Base-by-base conservation (phyloP, 495 filamentous ascomycete species). In the Cercophora sp. region DNA sequence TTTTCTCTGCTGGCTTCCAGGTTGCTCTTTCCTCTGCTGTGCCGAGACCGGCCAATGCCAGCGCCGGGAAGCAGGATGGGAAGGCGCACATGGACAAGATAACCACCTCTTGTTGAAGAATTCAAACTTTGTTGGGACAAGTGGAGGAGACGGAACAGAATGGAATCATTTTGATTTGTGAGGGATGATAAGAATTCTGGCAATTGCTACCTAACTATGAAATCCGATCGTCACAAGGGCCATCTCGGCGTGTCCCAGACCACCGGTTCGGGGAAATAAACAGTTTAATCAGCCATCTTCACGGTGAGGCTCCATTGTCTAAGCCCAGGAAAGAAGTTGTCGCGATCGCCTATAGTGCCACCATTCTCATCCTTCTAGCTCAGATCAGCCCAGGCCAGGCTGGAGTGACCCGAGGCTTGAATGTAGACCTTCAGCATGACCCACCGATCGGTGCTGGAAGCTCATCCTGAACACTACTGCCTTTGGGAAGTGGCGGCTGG, bases 241-340 rank as follows among this genome's bases (percentile, higher is more conserved):
- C 48, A 34, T 25, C 35, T 40, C 5, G 57, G 51, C n/a, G 51
- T 56, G 8, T 56, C 56, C 68, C 68, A 72, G 22, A 40, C 45
- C 37, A 56, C 51, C 2, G 58, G 63, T 23, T 62, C 59, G 9
- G 53, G 60, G 63, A 79, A 61, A 11, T 62, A 55, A 19, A 75
- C 49, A n/a, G 57, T 57, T 0, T 69, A 66, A 25, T 75, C 65
- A 36, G 74, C 64, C 61, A 77, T 57, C 63, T 66, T 66, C 3
- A 77, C 25, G 2, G 69, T 74, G 2, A 79, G 24, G 26, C 59
- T 59, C 74, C 75, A 78, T 40, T 70, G 65, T 27, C 63, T 56
- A 24, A 75, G 37, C n/a, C 63, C 70, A 15, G 75, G 76, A 69
- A 65, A 79, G 56, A 72, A 76, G 51, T 72, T 72, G 22, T 67